These are phyloP conservation scores for Flaveria robusta DNA, from an alignment of 129 eudicot species.

Conservation along the genomic window DNA sequence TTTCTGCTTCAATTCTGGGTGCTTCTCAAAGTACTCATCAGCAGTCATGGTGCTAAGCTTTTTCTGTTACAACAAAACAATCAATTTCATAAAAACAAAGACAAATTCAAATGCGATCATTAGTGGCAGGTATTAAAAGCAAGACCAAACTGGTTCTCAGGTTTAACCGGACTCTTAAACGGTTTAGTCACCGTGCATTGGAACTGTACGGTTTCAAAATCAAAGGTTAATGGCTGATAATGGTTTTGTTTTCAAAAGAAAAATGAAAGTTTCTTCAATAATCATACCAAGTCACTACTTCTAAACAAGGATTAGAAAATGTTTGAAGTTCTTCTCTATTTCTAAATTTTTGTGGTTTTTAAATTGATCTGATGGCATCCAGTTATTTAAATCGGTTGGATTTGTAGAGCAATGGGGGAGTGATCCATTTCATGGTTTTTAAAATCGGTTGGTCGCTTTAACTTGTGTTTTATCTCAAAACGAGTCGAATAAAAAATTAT, in stretches of 20 bases:
- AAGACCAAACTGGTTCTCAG: neutral
- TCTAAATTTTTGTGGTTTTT: neutral
- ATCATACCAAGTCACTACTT: neutral
- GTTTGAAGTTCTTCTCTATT: no score
- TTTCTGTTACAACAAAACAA: constrained; percentile 41
- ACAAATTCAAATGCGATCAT: neutral
- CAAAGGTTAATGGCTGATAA: neutral
- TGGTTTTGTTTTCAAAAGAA: neutral
- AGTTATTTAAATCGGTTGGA: no score
- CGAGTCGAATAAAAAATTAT: neutral
- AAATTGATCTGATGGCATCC: neutral
- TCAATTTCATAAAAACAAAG: neutral
- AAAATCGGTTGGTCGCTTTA: no score
- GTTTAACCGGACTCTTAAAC: neutral
- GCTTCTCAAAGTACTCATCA: constrained; percentile 93
- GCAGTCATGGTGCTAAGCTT: constrained; percentile 98
- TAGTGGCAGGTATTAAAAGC: neutral
- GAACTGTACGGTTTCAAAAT: neutral
- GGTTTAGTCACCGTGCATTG: neutral
- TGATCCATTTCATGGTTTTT: no score
- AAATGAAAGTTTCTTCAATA: neutral
- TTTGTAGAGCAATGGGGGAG: no score
- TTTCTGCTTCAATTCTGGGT: constrained; percentile 91
- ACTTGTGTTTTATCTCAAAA: neutral
- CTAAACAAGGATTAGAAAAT: neutral